Percentiles rank a stretch among this genome's conserved stretches.
These are phyloP conservation scores for Phyllosticta citriasiana DNA, from an alignment of 2,329 filamentous ascomycete species.

Conservation along the genomic window DNA sequence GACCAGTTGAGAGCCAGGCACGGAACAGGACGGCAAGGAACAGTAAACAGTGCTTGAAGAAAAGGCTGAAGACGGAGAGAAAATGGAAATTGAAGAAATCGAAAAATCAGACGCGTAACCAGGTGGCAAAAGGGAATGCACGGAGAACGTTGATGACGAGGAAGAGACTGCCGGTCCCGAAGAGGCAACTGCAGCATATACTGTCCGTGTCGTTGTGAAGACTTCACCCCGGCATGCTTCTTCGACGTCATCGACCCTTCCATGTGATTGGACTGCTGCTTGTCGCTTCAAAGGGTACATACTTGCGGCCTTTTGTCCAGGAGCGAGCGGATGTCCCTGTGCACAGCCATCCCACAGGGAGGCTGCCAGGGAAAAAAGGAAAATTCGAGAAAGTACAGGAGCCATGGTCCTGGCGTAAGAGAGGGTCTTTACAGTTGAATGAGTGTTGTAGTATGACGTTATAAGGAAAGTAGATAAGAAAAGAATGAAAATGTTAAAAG, in stretches of 20 bases:
- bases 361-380: neutral
- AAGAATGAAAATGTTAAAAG: neutral
- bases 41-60: neutral
- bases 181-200: neutral
- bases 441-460: neutral
- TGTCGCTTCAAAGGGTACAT: neutral
- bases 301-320: neutral
- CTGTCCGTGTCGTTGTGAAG: constrained; percentile 1
- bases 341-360: neutral
- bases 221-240: neutral
- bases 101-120: neutral
- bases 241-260: neutral
- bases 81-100: neutral
- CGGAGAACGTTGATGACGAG: neutral
- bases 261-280: neutral
- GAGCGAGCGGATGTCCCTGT: neutral
- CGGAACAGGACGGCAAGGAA: neutral
- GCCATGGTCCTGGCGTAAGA: neutral
- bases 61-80: neutral
- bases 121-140: neutral
- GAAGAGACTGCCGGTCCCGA: neutral
- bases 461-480: neutral
- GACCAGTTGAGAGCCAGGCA: neutral
- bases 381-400: neutral
- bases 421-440: neutral